A percentile compares a stretch with the other conserved stretches of the same genome.
Conservation (phyloP, 2,329 filamentous ascomycete genomes). For the Colletotrichum neosansevieriae region DNA sequence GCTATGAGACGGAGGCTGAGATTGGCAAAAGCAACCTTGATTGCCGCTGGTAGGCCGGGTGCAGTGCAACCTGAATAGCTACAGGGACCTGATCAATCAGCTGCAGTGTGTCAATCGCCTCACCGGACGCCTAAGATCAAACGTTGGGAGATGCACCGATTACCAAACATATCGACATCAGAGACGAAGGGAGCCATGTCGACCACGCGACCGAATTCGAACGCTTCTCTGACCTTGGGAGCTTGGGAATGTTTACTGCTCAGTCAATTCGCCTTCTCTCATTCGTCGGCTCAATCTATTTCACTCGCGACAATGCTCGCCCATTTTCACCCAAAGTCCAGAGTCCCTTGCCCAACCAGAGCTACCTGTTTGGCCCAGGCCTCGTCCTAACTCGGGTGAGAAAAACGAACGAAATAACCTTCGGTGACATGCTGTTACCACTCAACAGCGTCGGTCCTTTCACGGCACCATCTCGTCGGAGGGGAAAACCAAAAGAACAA, state of each 20-base stretch:
- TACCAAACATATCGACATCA: background rate
- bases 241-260: conserved; percentile 17
- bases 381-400: conserved; percentile 23
- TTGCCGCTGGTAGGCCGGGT: conserved; percentile 1
- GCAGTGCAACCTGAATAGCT: conserved; percentile 6
- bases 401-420: background rate
- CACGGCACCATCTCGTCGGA: conserved; percentile 38
- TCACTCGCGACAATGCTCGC: conserved; percentile 34
- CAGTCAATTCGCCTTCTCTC: background rate
- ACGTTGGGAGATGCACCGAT: no score
- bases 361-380: background rate
- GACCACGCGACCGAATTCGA: conserved; percentile 15
- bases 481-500: no score
- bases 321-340: conserved; percentile 23
- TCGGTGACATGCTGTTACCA: conserved; percentile 9
- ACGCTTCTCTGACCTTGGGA: conserved; percentile 17
- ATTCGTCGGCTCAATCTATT: conserved; percentile 12
- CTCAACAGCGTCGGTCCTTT: conserved; percentile 28
- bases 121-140: no score
- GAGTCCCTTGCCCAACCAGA: conserved; percentile 7
- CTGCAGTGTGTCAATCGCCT: no score
- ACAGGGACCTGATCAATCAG: background rate
- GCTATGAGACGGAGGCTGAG: background rate
- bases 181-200: conserved; percentile 24
- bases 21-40: conserved; percentile 13